phyloP scores from a whole-genome alignment of 2,329 filamentous ascomycete species.

The Periglandula ipomoeae region DNA sequence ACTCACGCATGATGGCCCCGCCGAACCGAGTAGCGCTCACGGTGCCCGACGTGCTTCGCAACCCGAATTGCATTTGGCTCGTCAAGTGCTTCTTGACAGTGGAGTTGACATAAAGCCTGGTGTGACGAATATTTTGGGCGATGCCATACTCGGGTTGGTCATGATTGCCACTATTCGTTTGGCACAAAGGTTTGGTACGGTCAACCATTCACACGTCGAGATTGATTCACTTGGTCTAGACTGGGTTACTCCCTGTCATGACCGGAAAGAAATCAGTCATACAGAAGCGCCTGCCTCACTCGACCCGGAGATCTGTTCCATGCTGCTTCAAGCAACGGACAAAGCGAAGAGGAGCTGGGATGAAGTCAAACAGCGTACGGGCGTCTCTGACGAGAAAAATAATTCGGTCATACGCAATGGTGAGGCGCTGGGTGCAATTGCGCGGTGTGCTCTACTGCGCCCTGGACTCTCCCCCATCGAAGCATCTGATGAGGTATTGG shows the following conservation, averaged over 20 bases:
- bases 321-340: conserved; percentile 3
- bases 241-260: conserved; percentile 53
- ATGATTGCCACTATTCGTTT: conserved; percentile 51
- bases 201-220: not conserved
- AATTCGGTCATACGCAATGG: not conserved
- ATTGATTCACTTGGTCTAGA: conserved; percentile 28
- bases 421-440: not conserved
- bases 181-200: conserved; percentile 19
- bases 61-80: conserved; percentile 51
- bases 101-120: conserved; percentile 13
- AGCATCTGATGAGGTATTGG: not conserved
- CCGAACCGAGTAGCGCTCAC: conserved; percentile 46
- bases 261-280: conserved; percentile 23
- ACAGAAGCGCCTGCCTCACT: not conserved
- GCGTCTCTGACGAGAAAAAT: too few species aligned
- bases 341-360: conserved; percentile 3
- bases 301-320: not conserved
- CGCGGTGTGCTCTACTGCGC: not conserved
- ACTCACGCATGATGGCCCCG: conserved; percentile 42
- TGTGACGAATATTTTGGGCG: conserved; percentile 1
- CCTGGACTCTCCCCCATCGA: not conserved
- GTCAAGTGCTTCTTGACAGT: conserved; percentile 51
- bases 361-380: not conserved
- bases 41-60: conserved; percentile 36
- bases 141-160: conserved; percentile 23